A percentile compares a stretch with the other conserved stretches of the same genome.
Evolutionary conservation across 2,329 filamentous ascomycete genomes (phyloP).

Genomic region (Bipolaris gigantea): DNA sequence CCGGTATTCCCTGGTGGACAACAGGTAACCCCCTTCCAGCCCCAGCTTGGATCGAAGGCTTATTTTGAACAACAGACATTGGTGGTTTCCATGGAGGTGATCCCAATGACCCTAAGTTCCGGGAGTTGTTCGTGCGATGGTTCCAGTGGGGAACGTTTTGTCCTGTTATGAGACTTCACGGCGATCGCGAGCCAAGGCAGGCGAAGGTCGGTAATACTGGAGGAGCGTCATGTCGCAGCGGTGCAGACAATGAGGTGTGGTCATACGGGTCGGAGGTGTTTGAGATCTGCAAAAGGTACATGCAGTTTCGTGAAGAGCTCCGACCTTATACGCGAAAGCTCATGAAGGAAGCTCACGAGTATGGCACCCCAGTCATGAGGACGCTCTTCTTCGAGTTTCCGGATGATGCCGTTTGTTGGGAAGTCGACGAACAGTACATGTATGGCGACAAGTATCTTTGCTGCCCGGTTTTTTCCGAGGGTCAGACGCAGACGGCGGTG

Average conservation of each 20-base stretch:
- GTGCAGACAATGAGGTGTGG: conserved; percentile 67
- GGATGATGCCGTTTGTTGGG: conserved; percentile 57
- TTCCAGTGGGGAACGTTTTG: conserved; percentile 71
- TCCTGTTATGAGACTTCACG: conserved; percentile 68
- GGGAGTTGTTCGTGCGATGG: conserved; percentile 67
- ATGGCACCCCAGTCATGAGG: conserved; percentile 64
- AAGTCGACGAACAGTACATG: conserved; percentile 64
- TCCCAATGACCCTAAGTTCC: conserved; percentile 57
- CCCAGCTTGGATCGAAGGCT: background rate
- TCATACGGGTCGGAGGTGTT: conserved; percentile 65
- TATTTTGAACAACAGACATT: conserved; percentile 62
- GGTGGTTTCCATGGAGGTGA: conserved; percentile 70
- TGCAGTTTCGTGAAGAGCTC: conserved; percentile 60
- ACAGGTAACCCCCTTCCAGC: background rate
- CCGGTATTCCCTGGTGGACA: conserved; percentile 65
- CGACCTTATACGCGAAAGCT: conserved; percentile 60
- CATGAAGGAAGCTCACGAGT: conserved; percentile 63
- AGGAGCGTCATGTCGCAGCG: conserved; percentile 46
- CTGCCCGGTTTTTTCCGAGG: conserved; percentile 58
- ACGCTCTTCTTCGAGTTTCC: conserved; percentile 68
- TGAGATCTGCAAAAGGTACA: conserved; percentile 62
- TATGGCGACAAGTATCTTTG: conserved; percentile 63
- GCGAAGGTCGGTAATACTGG: conserved; percentile 42
- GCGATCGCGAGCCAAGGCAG: conserved; percentile 64
- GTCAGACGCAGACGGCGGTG: conserved; percentile 49